Base-by-base conservation (phyloP, 805 yeast species). In the Lachancea mirantina region DNA sequence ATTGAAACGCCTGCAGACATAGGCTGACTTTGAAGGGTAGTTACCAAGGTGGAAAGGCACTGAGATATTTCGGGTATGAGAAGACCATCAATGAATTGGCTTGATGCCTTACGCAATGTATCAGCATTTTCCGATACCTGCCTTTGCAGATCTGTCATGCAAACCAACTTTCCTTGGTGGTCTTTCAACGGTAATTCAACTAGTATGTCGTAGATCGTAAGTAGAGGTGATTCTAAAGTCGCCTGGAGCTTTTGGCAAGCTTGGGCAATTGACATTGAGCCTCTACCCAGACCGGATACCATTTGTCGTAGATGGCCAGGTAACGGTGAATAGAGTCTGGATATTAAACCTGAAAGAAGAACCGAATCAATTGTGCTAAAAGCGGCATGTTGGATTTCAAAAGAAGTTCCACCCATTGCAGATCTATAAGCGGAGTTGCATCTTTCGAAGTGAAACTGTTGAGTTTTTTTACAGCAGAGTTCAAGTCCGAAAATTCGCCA, bases 401-500 rank as follows among this genome's bases (percentile, higher is more conserved):
- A 41, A 30, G 30, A 36, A 14, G 40, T 23, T 7, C 35, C 32
- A 7, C 27, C 23, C 4, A 25, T 30, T 16, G 25, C 16, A 2
- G 29, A 27, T 10, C 24, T 6, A 15, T 30, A 32, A 11, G 35
- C 3, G 6, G 24, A 23, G 6, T 25, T 23, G 11, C 22, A 14
- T 17, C 19, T 22, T 3, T 34, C 11, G 14, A 52, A 56, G 32
- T 63, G 63, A 47, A 71, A 68, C 5, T 78, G 42, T 27, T 64
- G 61, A 36, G 61, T 63, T 3, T 78, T 66, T 19, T 83, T 61
- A 2, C 59, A 59, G 3, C 57, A 53, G 21, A 53, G 35, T 55
- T 88, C 96, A 47, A 87, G 76, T 1, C 95, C 95, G 38, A 82
- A 81, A 17, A 88, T 52, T 38, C 75, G 78, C 89, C 95, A 84